Percentiles rank a stretch among this genome's conserved stretches.
Evolutionary conservation across 192 early-diverging fungal genomes (phyloP).

Genomic region (Backusella mclennaniae): DNA sequence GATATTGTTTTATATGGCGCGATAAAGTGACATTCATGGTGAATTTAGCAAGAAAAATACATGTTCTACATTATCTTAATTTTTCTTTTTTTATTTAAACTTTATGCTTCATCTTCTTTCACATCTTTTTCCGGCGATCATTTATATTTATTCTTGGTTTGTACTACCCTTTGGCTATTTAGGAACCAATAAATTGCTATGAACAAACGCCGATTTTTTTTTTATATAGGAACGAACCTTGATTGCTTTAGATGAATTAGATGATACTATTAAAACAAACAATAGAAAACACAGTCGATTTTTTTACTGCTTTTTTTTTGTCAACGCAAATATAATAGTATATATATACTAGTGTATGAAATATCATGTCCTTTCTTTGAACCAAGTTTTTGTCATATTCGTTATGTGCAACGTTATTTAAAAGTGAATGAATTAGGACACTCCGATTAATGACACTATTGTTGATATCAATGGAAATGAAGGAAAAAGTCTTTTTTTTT

Average conservation of each 20-base stretch:
- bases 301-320: neutral
- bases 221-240: neutral
- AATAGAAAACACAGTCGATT: neutral
- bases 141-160: neutral
- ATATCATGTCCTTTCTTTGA: neutral
- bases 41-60: neutral
- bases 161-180: neutral
- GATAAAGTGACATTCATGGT: neutral
- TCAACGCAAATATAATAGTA: neutral
- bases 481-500: neutral
- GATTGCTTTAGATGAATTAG: neutral
- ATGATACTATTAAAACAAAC: neutral
- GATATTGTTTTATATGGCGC: neutral
- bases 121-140: neutral
- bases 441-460: conserved; percentile 2
- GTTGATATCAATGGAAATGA: conserved; percentile 2
- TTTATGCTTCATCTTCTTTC: neutral
- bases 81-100: neutral
- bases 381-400: neutral
- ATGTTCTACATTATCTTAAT: neutral
- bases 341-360: neutral
- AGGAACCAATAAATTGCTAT: neutral
- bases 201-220: neutral
- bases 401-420: neutral
- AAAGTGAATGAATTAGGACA: neutral